A percentile compares a stretch with the other conserved stretches of the same genome.
Evolutionary conservation across 108 stramenopile genomes (phyloP).

Genomic region (Fragilariopsis cylindrus): DNA sequence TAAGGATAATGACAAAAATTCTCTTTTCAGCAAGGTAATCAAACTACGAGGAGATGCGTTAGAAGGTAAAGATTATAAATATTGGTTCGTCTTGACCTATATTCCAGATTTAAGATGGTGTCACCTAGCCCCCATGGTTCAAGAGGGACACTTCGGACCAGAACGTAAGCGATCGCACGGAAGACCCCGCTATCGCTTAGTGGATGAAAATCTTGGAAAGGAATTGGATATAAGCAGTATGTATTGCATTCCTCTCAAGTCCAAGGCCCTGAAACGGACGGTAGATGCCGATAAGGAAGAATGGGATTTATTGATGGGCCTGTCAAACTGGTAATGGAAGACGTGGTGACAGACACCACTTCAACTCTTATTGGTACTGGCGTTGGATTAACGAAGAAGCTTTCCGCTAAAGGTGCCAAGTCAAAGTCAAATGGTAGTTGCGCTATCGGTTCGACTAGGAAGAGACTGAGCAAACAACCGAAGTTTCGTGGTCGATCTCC

Average conservation of each 20-base stretch:
- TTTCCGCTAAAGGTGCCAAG: not conserved
- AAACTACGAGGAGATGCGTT: conserved; percentile 52
- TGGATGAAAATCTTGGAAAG: conserved; percentile 72
- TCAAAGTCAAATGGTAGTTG: not conserved
- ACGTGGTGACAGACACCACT: not conserved
- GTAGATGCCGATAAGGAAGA: conserved; percentile 88
- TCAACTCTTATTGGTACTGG: not conserved
- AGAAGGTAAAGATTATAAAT: conserved; percentile 37
- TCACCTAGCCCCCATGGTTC: conserved; percentile 80
- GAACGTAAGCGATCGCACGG: conserved; percentile 62
- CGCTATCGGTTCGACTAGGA: not conserved
- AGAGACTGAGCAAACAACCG: conserved; percentile 29
- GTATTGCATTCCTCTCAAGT: conserved; percentile 60
- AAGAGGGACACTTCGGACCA: conserved; percentile 63
- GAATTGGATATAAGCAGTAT: conserved; percentile 78
- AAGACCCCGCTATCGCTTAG: conserved; percentile 75
- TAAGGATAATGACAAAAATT: conserved; percentile 16
- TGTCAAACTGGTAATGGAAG: conserved; percentile 4
- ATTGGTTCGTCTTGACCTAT: conserved; percentile 76
- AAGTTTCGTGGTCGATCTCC: conserved; percentile 31
- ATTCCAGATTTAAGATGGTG: conserved; percentile 89
- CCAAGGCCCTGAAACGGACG: conserved; percentile 60
- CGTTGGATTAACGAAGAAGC: not conserved
- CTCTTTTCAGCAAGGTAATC: conserved; percentile 82
- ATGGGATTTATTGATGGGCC: conserved; percentile 72